phyloP scores from a whole-genome alignment of 2,329 filamentous ascomycete genomes.

The Sporothrix dimorphospora region DNA sequence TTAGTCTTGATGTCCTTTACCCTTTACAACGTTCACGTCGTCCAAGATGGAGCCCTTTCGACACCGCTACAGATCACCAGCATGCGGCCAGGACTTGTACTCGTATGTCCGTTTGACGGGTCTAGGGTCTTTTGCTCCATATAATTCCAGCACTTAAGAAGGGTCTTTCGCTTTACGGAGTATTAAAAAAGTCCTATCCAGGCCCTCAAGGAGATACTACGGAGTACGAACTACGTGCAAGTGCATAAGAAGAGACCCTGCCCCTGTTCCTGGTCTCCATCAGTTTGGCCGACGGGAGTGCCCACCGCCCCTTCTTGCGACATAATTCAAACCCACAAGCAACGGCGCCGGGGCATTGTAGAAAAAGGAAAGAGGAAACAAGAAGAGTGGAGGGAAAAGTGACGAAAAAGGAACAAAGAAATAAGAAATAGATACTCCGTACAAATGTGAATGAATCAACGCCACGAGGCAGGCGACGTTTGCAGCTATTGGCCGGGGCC shows the following conservation, averaged over 20 bases:
- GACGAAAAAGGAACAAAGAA: conserved; percentile 2
- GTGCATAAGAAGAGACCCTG: not conserved
- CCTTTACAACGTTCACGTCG: not conserved
- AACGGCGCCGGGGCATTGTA: not conserved
- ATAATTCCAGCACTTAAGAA: conserved; percentile 1
- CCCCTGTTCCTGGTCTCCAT: not conserved
- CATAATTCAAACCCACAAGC: not conserved
- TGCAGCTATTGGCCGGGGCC: not conserved
- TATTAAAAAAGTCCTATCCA: too few species aligned
- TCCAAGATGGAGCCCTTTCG: not conserved
- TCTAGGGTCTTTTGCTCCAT: conserved; percentile 14
- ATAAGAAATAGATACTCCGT: not conserved
- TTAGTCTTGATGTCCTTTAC: not conserved
- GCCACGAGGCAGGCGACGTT: not conserved
- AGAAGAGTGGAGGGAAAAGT: not conserved
- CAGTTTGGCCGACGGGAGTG: conserved; percentile 3
- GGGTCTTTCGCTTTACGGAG: too few species aligned
- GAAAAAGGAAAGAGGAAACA: not conserved
- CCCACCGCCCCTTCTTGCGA: conserved; percentile 5
- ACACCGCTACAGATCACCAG: conserved; percentile 4
- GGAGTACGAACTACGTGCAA: not conserved
- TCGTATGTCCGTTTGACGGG: not conserved
- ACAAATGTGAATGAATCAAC: not conserved
- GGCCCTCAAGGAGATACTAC: too few species aligned
- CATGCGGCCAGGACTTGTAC: not conserved